These are phyloP conservation scores for Leishmania tropica DNA, from an alignment of 208 protist genomes.

Conservation along the genomic window DNA sequence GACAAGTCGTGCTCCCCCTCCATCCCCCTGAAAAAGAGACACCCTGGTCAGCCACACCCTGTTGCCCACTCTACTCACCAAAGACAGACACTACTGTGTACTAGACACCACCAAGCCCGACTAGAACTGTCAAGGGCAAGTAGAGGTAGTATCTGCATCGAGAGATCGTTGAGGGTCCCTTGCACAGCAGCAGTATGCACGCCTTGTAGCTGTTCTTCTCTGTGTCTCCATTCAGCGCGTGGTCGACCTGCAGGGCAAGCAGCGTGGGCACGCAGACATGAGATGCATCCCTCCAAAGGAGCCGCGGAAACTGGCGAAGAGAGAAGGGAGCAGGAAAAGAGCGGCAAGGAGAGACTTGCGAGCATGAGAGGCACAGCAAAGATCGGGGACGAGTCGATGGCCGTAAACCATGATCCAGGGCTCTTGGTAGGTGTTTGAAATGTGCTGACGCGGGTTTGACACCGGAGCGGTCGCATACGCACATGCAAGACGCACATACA, in stretches of 20 bases:
- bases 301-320: slow-evolving; percentile 67
- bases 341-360: not conserved
- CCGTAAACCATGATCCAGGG: not conserved
- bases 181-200: slow-evolving; percentile 50
- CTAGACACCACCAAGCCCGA: slow-evolving; percentile 65
- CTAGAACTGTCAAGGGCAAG: slow-evolving; percentile 46
- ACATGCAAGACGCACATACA: not conserved
- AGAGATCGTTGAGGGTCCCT: slow-evolving; percentile 35
- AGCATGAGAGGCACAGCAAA: not conserved
- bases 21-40: not conserved
- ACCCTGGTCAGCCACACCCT: too few species aligned
- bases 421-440: not conserved
- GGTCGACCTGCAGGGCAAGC: slow-evolving; percentile 54
- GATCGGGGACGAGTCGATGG: not conserved
- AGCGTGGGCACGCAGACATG: slow-evolving; percentile 76
- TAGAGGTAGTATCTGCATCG: slow-evolving; percentile 52
- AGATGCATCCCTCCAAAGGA: slow-evolving; percentile 81
- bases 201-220: slow-evolving; percentile 37
- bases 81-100: slow-evolving; percentile 40
- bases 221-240: slow-evolving; percentile 36
- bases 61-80: not conserved
- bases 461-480: not conserved
- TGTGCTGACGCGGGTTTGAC: not conserved
- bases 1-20: not conserved
- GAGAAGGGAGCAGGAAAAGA: not conserved